Base-by-base conservation (phyloP, 768 basidiomycete species). In the Coprinopsis marcescibilis region DNA sequence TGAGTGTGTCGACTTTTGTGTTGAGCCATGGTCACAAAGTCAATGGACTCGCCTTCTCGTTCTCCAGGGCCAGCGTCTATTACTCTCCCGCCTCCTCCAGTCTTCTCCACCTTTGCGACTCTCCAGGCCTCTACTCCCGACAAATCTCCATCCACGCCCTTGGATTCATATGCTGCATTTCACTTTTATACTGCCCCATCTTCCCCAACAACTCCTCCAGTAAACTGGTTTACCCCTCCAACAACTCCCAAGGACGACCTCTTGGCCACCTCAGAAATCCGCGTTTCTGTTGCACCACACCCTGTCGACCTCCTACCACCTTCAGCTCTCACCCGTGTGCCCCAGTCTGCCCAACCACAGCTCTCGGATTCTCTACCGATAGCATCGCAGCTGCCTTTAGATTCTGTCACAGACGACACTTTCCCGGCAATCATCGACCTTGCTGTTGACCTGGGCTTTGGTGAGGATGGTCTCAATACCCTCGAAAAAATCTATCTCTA, bases 401-500 rank as follows among this genome's bases (percentile, higher is more conserved):
- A 41, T 17, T 26, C 39, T 19, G 40, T 36, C 23, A 53, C 65
- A 6, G 70, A 73, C 40, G 66, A 67, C 48, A 60, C 66, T 27
- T 66, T 69, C 49, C 70, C 69, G 52, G 45, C 52, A n/a, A 44
- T 57, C 30, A 36, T 60, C 30, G 70, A 71, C 56, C 52, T 67
- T 48, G 59, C 65, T 46, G 51, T 70, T 47, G 72, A 73, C 60
- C 58, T 69, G 47, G 61, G 64, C 37, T 61, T 76, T 57, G 90
- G 93, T 54, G 88, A 92, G 54, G 89, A 90, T 52, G 79, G 80
- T 45, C 74, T 94, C 51, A 88, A 69, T 62, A 78, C 88, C 17
- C 78, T 97, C 39, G 94, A 97, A 67, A 84, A 87, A 59, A 94
- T 95, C 51, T 96, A 92, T 66, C 78, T 96, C 42, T 89, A 90